These are phyloP conservation scores for Barnettozyma hawaiiensis DNA, from an alignment of 1,139 yeast genomes.

Conservation along the genomic window DNA sequence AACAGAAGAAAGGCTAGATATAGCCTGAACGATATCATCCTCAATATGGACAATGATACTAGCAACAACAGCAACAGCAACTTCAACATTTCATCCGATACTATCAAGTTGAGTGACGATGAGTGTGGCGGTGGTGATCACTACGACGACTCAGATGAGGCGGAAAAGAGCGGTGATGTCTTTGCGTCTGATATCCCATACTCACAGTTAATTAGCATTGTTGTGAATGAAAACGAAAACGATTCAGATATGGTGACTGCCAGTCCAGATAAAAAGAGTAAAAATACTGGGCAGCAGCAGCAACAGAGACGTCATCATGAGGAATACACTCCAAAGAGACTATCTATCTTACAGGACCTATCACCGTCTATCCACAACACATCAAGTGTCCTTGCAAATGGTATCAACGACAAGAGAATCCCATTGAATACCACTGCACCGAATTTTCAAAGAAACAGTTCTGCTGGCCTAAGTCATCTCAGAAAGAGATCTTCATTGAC, in stretches of 20 bases:
- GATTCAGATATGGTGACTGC: constrained; percentile 15
- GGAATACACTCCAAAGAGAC: constrained; percentile 8
- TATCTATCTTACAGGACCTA: constrained; percentile 18
- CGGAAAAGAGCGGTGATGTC: constrained; percentile 8
- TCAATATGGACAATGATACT: constrained; percentile 12
- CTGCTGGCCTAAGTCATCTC: constrained; percentile 17
- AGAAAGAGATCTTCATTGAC: constrained; percentile 21
- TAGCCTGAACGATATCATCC: constrained; percentile 20
- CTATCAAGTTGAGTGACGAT: constrained; percentile 21
- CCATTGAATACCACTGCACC: constrained; percentile 16
- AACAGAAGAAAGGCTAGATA: constrained; percentile 21
- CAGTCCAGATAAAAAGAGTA: constrained; percentile 14
- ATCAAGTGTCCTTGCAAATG: constrained; percentile 9
- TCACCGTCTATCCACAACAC: constrained; percentile 14
- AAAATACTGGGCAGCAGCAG: not conserved
- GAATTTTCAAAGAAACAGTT: constrained; percentile 18
- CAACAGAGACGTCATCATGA: not conserved
- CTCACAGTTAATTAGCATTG: constrained; percentile 17
- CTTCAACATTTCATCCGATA: constrained; percentile 23
- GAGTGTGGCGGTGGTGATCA: constrained; percentile 12
- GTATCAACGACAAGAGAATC: constrained; percentile 19
- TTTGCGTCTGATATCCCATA: constrained; percentile 20
- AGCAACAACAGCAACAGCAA: constrained; percentile 6
- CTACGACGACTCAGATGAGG: constrained; percentile 6
- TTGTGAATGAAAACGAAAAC: constrained; percentile 24